phyloP scores from a whole-genome alignment of 83 land plant species.

The Isoetes engelmannii region DNA sequence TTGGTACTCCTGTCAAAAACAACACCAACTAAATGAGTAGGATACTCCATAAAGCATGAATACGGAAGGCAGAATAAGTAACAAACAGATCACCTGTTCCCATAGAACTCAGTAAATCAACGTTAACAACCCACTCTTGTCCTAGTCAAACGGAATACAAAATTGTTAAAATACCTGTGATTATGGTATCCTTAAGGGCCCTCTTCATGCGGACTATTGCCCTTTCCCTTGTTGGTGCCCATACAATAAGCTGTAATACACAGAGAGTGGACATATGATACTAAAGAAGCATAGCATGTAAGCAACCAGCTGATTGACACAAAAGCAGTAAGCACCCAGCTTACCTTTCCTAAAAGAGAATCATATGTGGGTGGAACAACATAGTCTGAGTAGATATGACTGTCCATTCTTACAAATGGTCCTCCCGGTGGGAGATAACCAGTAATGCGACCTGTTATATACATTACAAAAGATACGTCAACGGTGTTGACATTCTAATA shows the following conservation, averaged over 20 bases:
- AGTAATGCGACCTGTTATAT: constrained; percentile 66
- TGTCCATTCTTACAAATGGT: constrained; percentile 97
- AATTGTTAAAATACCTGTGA: constrained; percentile 47
- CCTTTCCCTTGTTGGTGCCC: constrained; percentile 96
- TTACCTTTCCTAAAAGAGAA: constrained; percentile 90
- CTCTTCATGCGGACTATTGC: constrained; percentile 93
- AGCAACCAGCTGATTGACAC: not conserved
- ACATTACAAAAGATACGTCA: too few species aligned
- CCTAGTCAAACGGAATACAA: too few species aligned
- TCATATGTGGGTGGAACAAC: constrained; percentile 99
- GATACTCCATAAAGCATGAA: too few species aligned
- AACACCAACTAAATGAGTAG: too few species aligned
- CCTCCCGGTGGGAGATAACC: constrained; percentile 93
- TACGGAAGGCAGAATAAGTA: too few species aligned
- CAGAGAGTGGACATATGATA: too few species aligned
- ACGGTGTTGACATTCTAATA: too few species aligned
- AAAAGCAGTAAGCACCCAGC: not conserved
- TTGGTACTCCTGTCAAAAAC: constrained; percentile 60
- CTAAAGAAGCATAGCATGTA: too few species aligned
- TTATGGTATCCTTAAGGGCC: constrained; percentile 80
- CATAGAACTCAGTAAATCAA: too few species aligned
- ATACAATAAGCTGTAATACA: constrained; percentile 68
- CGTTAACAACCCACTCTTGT: too few species aligned
- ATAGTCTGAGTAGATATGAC: constrained; percentile 90
- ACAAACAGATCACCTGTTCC: too few species aligned